Evolutionary conservation across 805 yeast genomes (phyloP).

Genomic region (Naumovozyma castellii): DNA sequence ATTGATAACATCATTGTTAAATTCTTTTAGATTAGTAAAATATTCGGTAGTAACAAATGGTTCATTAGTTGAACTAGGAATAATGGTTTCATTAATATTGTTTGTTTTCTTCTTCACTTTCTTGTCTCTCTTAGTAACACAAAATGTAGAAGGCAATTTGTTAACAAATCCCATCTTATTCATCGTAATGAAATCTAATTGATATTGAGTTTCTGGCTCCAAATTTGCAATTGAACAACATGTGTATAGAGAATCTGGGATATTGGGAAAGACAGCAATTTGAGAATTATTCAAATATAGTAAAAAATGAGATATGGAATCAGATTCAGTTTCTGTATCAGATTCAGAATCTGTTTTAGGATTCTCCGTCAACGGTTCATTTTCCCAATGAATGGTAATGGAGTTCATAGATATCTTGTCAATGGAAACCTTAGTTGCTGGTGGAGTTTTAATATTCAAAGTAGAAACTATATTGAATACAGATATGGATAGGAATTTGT

Average conservation of each 20-base stretch:
- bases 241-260: constrained; percentile 24
- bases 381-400: constrained; percentile 30
- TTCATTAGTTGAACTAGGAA: background rate
- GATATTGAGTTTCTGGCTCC: constrained; percentile 20
- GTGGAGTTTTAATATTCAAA: constrained; percentile 24
- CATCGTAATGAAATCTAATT: constrained; percentile 27
- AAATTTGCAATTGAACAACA: constrained; percentile 26
- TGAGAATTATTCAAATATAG: constrained; percentile 25
- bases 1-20: background rate
- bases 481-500: constrained; percentile 24
- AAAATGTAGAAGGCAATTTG: constrained; percentile 25
- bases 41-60: background rate
- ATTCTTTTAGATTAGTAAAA: background rate
- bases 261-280: constrained; percentile 25
- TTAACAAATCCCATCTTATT: constrained; percentile 28
- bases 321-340: constrained; percentile 1
- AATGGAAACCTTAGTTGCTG: constrained; percentile 28
- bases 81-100: constrained; percentile 4
- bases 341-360: background rate
- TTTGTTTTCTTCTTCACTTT: constrained; percentile 2
- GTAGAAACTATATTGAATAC: constrained; percentile 22
- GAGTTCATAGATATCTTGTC: constrained; percentile 24
- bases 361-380: constrained; percentile 12
- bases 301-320: constrained; percentile 23
- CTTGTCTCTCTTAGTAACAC: constrained; percentile 18